Evolutionary conservation across 1,139 yeast genomes (phyloP).

Genomic region (Saccharomyces hybrid): DNA sequence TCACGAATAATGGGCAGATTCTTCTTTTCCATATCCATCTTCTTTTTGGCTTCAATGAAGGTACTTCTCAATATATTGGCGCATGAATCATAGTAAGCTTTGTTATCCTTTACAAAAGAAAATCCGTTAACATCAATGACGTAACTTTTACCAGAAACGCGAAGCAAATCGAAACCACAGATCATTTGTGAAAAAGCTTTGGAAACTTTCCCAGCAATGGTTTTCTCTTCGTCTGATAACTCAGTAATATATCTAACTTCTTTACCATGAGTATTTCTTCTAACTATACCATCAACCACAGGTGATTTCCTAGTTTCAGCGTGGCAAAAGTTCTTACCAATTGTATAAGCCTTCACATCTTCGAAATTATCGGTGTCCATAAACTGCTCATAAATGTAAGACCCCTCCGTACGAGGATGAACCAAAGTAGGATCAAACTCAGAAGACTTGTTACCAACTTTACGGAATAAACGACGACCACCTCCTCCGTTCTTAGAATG

Average conservation of each 20-base stretch:
- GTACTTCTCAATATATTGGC: slow-evolving; percentile 68
- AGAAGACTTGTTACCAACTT: slow-evolving; percentile 94
- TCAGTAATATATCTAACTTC: slow-evolving; percentile 88
- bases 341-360: slow-evolving; percentile 97
- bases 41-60: slow-evolving; percentile 53
- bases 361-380: slow-evolving; percentile 98
- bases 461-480: slow-evolving; percentile 86
- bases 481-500: slow-evolving; percentile 91
- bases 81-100: slow-evolving; percentile 76
- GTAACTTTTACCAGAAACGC: slow-evolving; percentile 82
- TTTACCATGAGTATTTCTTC: slow-evolving; percentile 96
- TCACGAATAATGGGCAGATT: slow-evolving; percentile 36
- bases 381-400: slow-evolving; percentile 85
- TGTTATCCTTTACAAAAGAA: slow-evolving; percentile 92
- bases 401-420: slow-evolving; percentile 79
- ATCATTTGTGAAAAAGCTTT: slow-evolving; percentile 84
- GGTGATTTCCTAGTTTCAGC: slow-evolving; percentile 98
- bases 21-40: slow-evolving; percentile 39
- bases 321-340: slow-evolving; percentile 83
- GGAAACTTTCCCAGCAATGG: slow-evolving; percentile 73
- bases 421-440: slow-evolving; percentile 82
- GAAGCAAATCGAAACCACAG: slow-evolving; percentile 90
- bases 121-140: slow-evolving; percentile 98
- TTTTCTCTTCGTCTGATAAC: slow-evolving; percentile 62
- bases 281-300: slow-evolving; percentile 95